Conservation (phyloP, 2,329 filamentous ascomycete species). For the Apiospora koreana region DNA sequence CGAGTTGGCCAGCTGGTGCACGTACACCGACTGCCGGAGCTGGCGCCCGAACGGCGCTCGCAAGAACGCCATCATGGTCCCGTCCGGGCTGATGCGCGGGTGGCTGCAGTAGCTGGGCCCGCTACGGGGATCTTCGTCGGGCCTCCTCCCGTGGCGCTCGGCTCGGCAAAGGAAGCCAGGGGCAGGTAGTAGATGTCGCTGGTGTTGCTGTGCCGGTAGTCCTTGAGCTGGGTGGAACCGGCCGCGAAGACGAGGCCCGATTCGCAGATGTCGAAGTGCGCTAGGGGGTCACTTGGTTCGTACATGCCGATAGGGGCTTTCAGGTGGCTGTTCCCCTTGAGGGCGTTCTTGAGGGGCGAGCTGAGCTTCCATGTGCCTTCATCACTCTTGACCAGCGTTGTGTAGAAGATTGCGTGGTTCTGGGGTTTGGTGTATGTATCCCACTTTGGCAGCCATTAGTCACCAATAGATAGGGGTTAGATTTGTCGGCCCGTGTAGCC, state of each 20-base stretch:
- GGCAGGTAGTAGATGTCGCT: slow-evolving; percentile 35
- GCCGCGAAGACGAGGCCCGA: slow-evolving; percentile 38
- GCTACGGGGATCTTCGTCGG: slow-evolving; percentile 29
- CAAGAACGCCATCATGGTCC: slow-evolving; percentile 36
- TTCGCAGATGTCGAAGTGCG: slow-evolving; percentile 35
- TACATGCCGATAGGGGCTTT: slow-evolving; percentile 33
- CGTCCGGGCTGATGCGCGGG: slow-evolving; percentile 40
- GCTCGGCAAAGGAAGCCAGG: slow-evolving; percentile 32
- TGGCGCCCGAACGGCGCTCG: slow-evolving; percentile 25
- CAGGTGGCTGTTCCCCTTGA: slow-evolving; percentile 31
- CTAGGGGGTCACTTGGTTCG: slow-evolving; percentile 21
- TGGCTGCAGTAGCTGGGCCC: slow-evolving; percentile 20
- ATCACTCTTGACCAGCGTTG: slow-evolving; percentile 27
- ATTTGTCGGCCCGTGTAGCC: not conserved
- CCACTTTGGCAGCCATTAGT: slow-evolving; percentile 27
- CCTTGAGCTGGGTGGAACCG: slow-evolving; percentile 19
- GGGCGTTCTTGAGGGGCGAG: slow-evolving; percentile 33
- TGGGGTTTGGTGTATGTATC: slow-evolving; percentile 32
- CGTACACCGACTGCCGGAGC: slow-evolving; percentile 30
- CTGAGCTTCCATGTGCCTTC: slow-evolving; percentile 33
- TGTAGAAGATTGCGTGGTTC: slow-evolving; percentile 41
- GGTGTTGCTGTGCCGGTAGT: slow-evolving; percentile 18
- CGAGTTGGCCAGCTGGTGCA: slow-evolving; percentile 30
- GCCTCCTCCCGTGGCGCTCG: slow-evolving; percentile 16
- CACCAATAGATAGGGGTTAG: not conserved